These are phyloP conservation scores for Paracoccidioides brasiliensis DNA, from an alignment of 2,329 filamentous ascomycete species.

Conservation along the genomic window DNA sequence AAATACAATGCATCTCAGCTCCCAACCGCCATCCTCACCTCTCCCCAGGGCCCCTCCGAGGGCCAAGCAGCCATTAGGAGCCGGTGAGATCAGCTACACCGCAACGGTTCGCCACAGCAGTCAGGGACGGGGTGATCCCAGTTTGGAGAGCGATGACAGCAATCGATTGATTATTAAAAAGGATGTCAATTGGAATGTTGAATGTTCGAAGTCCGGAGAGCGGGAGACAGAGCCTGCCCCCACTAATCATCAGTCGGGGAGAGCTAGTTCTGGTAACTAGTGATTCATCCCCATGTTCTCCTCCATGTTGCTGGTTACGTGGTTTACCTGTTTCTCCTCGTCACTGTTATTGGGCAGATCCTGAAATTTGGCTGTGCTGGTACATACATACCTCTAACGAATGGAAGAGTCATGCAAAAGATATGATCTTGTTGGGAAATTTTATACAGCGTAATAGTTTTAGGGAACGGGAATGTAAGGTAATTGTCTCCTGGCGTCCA, in stretches of 20 bases:
- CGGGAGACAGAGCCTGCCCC: background rate
- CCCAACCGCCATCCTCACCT: background rate
- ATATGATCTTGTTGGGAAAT: too few species aligned
- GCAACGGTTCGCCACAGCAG: background rate
- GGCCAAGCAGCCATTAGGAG: background rate
- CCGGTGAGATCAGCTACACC: background rate
- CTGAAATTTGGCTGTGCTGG: too few species aligned
- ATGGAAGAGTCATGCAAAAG: too few species aligned
- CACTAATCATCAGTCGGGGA: background rate
- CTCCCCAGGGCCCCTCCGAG: background rate
- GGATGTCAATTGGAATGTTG: constrained; percentile 3
- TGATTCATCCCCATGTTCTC: background rate
- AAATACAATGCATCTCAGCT: background rate
- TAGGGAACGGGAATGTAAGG: too few species aligned
- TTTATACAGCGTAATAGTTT: too few species aligned
- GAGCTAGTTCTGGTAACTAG: background rate
- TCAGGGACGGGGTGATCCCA: background rate
- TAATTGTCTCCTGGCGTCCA: too few species aligned
- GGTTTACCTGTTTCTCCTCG: too few species aligned
- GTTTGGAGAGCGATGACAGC: background rate
- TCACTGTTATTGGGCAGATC: too few species aligned
- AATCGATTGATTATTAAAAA: background rate
- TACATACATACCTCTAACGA: too few species aligned
- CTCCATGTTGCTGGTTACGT: background rate
- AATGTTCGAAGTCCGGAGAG: background rate